Conservation (phyloP, 176 grass and related monocot species). For the Microstegium vimineum region DNA sequence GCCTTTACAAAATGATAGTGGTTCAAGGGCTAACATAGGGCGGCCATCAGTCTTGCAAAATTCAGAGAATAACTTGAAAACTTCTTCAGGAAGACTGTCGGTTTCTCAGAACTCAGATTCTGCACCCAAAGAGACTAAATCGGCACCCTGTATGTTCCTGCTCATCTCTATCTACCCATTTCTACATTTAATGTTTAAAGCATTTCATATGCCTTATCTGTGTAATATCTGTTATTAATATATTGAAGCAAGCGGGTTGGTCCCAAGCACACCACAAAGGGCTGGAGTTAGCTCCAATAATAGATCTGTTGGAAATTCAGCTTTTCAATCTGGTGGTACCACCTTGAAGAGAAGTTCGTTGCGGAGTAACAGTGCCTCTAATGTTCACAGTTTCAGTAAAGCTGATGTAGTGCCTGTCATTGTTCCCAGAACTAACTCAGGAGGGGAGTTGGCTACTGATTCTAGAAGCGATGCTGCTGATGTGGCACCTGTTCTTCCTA, state of each 20-base stretch:
- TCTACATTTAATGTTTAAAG: constrained; percentile 25
- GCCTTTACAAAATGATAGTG: constrained; percentile 75
- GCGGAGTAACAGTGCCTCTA: constrained; percentile 50
- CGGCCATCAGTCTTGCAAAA: constrained; percentile 66
- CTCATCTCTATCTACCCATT: constrained; percentile 25
- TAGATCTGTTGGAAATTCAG: constrained; percentile 57
- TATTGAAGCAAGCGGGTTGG: constrained; percentile 56
- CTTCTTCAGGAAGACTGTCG: constrained; percentile 55
- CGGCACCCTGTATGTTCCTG: constrained; percentile 50
- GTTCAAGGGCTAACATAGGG: constrained; percentile 62
- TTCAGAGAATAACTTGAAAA: constrained; percentile 75
- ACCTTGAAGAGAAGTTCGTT: constrained; percentile 71
- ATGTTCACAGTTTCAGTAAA: constrained; percentile 60
- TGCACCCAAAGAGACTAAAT: constrained; percentile 69
- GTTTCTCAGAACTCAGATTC: constrained; percentile 75
- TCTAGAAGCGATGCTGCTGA: constrained; percentile 55
- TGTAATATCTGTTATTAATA: constrained; percentile 28
- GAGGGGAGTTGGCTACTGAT: constrained; percentile 55
- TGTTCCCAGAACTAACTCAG: constrained; percentile 84
- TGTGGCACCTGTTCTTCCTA: constrained; percentile 40
- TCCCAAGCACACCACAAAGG: constrained; percentile 73
- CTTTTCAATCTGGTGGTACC: constrained; percentile 39
- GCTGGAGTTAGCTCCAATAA: constrained; percentile 41
- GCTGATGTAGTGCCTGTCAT: constrained; percentile 61
- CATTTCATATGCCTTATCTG: constrained; percentile 25